These are phyloP conservation scores for Sporothrix luriei DNA, from an alignment of 2,329 filamentous ascomycete species.

Conservation along the genomic window DNA sequence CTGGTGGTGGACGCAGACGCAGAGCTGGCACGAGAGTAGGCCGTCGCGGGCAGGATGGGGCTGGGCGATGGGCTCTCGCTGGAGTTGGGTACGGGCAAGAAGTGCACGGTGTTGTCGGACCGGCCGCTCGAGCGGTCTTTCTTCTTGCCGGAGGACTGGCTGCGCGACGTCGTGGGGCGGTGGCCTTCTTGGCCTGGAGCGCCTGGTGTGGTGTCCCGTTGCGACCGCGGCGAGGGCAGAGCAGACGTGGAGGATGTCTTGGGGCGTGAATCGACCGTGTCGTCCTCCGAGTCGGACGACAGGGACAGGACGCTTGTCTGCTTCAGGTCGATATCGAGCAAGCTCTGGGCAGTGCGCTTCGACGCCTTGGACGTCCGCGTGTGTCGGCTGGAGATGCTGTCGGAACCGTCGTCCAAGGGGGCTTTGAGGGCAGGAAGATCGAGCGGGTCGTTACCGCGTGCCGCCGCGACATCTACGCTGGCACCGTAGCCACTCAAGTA, in stretches of 20 bases:
- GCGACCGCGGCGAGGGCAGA: background rate
- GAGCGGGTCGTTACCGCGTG: conserved; percentile 5
- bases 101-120: conserved; percentile 17
- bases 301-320: conserved; percentile 60
- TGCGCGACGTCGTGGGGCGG: background rate
- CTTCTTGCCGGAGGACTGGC: background rate
- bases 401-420: conserved; percentile 49
- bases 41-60: conserved; percentile 11
- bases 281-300: conserved; percentile 61
- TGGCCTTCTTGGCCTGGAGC: background rate
- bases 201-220: background rate
- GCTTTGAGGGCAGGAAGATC: conserved; percentile 39
- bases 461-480: background rate
- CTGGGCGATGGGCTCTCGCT: background rate
- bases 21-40: conserved; percentile 41
- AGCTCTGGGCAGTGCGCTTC: conserved; percentile 52
- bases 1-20: conserved; percentile 36
- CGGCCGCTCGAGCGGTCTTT: conserved; percentile 23
- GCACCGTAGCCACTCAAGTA: conserved; percentile 28
- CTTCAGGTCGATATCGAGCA: conserved; percentile 55
- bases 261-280: conserved; percentile 42
- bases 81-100: conserved; percentile 29
- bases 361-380: conserved; percentile 59
- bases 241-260: conserved; percentile 38
- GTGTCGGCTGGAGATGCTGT: conserved; percentile 59